Evolutionary conservation across 352 stramenopile species (phyloP), one percentile per base, ranked within the genome.

Genomic region (Plasmopara viticola): DNA sequence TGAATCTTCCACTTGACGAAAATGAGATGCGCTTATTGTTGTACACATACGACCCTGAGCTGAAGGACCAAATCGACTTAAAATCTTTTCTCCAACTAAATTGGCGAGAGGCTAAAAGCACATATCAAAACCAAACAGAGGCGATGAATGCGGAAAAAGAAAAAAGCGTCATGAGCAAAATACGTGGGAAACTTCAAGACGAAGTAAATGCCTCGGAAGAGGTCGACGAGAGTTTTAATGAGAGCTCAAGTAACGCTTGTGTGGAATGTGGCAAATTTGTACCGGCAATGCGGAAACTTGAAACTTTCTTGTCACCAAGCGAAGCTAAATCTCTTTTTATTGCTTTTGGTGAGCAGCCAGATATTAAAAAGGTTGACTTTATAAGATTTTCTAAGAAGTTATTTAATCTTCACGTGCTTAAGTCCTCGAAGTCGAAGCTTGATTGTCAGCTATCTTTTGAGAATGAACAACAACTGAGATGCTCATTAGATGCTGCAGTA

Each of bases 1-100:
- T 90, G 14, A 33, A 53, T 12, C 34, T 88, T 2, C 65, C 71
- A 9, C 53, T 90, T 8, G 56, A 66, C 5, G 51, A 68, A 18
- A 66, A 80, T n/a, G 80, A 88, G 20, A 46, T 87, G 42, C 71
- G 66, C 1, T 45, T 69, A 13, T 4, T 87, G 3, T 45, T 90
- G 1, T 75, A 78, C 43, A 71, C 60, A 4, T 86, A 88, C 14
- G 80, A 88, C 34, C 68, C 59, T 8, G 35, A 71, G 4, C 48
- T 85, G 7, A 60, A 70, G 14, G 77, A 90, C 42, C 37, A 67
- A 49, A 63, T 90, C 3, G 62, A 86, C 48, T 78, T 61, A 29
- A 37, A 30, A 18, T 45, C 57, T 7, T 90, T 90, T 48, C 47
- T 86, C 5, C 69, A 71, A 17, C 64, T 90, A 42, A 77, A 84